Evolutionary conservation across 78 protist species (phyloP), one percentile per base, ranked within the genome.

Genomic region (Neovahlkampfia damariscottae): DNA sequence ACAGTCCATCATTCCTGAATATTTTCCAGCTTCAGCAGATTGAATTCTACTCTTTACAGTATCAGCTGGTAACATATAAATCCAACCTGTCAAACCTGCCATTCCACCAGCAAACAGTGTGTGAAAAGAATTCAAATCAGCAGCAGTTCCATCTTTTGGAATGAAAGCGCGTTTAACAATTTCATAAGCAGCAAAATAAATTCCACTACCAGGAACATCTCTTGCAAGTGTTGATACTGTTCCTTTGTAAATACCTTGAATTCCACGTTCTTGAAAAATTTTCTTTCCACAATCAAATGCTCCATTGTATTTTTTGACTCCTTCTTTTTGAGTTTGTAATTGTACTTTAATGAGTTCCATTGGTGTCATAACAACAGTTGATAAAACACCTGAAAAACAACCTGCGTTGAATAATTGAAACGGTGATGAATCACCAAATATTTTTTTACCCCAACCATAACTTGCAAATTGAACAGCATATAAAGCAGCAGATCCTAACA

Each of bases 391-490:
- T 0, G 92, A 83, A 5, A 37, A 27, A 8, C 71, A 80, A 0
- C 92, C 92, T 0, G 86, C 88, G 19, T 28, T 10, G 27, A 72
- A 8, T 37, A 50, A 59, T 8, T 75, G 71, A 68, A 29, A 38
- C 38, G 90, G 67, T 31, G 74, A 82, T 1, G 67, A 78, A 68
- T 28, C 36, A 70, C 79, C 67, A 79, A 84, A 78, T 9, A 78
- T 8, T 38, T 34, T 28, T 71, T 78, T 70, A 9, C 88, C 41
- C 72, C 39, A 3, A 8, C 58, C 74, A 80, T 86, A 82, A 6
- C 88, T 89, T 9, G 74, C 7, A 72, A 88, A 88, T 79, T 77
- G 68, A 8, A 88, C 40, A 39, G 92, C 92, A 40, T 75, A 88
- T 83, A 88, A 74, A 35, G 86, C 83, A 0, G 85, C 70, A 0